These are phyloP conservation scores for Acorus calamus DNA, from an alignment of 106 monocot genomes.

Conservation along the genomic window DNA sequence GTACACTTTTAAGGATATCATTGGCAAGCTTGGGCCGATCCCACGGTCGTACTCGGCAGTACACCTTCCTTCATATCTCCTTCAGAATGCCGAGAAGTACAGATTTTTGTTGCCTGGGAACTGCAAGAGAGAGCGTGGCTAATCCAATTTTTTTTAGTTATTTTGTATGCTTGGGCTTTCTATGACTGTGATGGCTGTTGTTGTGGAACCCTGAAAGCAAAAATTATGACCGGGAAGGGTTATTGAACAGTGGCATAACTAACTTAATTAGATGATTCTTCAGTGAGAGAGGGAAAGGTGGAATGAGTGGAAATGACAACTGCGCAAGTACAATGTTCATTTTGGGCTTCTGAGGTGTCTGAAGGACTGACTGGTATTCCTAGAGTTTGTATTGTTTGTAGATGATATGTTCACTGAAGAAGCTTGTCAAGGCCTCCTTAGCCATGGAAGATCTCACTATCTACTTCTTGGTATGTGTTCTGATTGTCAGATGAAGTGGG, in stretches of 20 bases:
- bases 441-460: neutral
- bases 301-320: neutral
- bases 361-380: too few relatives aligned
- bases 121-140: slow-evolving; percentile 50
- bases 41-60: slow-evolving; percentile 46
- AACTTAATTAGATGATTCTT: slow-evolving; percentile 11
- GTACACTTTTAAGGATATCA: slow-evolving; percentile 51
- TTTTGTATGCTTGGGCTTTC: too few relatives aligned
- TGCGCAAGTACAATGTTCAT: too few relatives aligned
- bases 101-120: slow-evolving; percentile 52
- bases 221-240: neutral
- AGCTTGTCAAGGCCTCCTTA: slow-evolving; percentile 3
- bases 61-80: slow-evolving; percentile 37
- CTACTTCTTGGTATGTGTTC: slow-evolving; percentile 18
- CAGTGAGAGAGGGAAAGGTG: neutral
- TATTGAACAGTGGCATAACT: neutral
- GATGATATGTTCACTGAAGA: slow-evolving; percentile 10
- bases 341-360: too few relatives aligned
- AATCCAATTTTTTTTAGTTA: neutral
- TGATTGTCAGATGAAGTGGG: slow-evolving; percentile 20
- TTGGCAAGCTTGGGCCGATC: slow-evolving; percentile 58
- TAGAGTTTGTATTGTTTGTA: slow-evolving; percentile 1
- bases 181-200: neutral
- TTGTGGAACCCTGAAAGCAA: neutral
- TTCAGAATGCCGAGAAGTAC: slow-evolving; percentile 39